Conservation (phyloP, 2,329 filamentous ascomycete genomes). For the Fusarium sp. region DNA sequence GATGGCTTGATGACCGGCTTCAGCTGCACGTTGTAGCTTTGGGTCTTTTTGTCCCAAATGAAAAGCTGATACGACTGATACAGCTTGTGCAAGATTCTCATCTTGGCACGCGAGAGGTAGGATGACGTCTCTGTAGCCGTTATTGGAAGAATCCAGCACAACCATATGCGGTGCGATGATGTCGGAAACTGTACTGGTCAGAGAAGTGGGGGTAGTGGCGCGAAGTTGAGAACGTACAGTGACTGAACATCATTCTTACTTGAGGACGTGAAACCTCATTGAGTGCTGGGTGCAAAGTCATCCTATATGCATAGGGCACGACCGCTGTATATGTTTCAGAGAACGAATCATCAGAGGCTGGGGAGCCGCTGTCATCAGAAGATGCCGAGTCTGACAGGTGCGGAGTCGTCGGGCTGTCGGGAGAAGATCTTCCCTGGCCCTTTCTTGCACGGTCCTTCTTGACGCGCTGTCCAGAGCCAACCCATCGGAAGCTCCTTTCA, state of each 20-base stretch:
- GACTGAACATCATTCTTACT: conserved; percentile 54
- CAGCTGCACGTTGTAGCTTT: conserved; percentile 51
- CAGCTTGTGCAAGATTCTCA: conserved; percentile 53
- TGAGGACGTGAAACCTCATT: conserved; percentile 47
- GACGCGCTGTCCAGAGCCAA: conserved; percentile 22
- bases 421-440: not conserved
- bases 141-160: conserved; percentile 53
- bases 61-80: conserved; percentile 58
- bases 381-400: conserved; percentile 8
- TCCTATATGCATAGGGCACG: conserved; percentile 5
- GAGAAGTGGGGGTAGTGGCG: accelerated
- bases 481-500: conserved; percentile 36
- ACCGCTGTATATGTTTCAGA: conserved; percentile 5
- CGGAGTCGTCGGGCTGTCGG: not conserved
- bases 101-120: conserved; percentile 58
- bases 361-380: conserved; percentile 31
- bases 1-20: conserved; percentile 54
- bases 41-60: conserved; percentile 54
- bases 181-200: conserved; percentile 51
- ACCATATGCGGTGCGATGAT: conserved; percentile 58
- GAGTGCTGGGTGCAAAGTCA: conserved; percentile 44
- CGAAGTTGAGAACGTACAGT: conserved; percentile 48
- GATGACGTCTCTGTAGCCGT: conserved; percentile 58
- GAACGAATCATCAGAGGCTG: not conserved
- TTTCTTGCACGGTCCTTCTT: conserved; percentile 23